These are phyloP conservation scores for Neoboletus magnificus DNA, from an alignment of 768 basidiomycete genomes.

Conservation along the genomic window DNA sequence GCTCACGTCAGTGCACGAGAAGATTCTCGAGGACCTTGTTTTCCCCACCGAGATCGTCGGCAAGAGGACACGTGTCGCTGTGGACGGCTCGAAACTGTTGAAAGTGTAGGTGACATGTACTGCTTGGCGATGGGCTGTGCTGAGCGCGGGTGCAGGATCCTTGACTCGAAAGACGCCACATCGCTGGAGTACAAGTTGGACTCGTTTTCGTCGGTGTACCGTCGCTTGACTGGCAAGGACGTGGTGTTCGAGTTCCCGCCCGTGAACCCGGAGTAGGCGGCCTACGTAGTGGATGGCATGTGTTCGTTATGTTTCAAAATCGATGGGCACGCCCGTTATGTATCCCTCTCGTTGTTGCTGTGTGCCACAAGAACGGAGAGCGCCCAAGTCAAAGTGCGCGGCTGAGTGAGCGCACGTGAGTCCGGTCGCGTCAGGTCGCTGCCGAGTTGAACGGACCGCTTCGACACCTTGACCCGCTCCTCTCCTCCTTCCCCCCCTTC, in stretches of 20 bases:
- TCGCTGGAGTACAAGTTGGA: constrained; percentile 99
- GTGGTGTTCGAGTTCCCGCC: constrained; percentile 92
- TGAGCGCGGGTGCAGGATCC: constrained; percentile 57
- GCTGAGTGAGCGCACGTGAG: constrained; percentile 28
- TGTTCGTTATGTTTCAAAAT: constrained; percentile 32
- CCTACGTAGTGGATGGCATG: constrained; percentile 34
- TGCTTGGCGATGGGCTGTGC: constrained; percentile 10
- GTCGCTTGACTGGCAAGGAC: constrained; percentile 93
- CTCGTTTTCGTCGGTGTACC: constrained; percentile 97
- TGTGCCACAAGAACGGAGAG: constrained; percentile 25
- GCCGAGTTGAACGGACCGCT: constrained; percentile 27
- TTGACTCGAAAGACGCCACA: constrained; percentile 97
- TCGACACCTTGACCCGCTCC: constrained; percentile 24
- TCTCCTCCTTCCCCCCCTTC: constrained; percentile 25
- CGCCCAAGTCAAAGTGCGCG: background rate
- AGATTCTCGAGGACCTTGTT: constrained; percentile 98
- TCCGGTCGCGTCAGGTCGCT: constrained; percentile 30
- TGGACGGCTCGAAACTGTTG: constrained; percentile 92
- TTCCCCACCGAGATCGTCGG: constrained; percentile 99
- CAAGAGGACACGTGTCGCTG: constrained; percentile 91
- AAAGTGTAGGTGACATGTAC: constrained; percentile 77
- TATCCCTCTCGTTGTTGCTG: constrained; percentile 13
- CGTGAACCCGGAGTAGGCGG: constrained; percentile 60
- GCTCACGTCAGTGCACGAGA: constrained; percentile 95
- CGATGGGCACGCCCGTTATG: constrained; percentile 36